Percentiles rank a stretch among this genome's conserved stretches.
Conservation (phyloP, 441 rosid species). For the Pelargonium citronellum region DNA sequence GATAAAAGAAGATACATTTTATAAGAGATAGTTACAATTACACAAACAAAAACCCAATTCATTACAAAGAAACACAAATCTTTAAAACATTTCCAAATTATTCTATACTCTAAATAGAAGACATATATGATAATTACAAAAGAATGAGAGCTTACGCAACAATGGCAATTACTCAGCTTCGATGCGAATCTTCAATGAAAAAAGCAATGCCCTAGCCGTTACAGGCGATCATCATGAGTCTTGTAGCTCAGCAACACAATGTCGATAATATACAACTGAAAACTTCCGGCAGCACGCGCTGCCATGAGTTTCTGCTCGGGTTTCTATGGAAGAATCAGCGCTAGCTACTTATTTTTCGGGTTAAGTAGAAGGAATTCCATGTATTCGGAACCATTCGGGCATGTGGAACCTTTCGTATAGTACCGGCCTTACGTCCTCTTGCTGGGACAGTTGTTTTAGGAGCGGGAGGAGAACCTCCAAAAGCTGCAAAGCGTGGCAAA, state of each 20-base stretch:
- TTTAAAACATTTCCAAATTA: not conserved
- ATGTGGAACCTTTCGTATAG: slow-evolving; percentile 39
- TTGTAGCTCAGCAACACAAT: not conserved
- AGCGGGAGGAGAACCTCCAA: slow-evolving; percentile 46
- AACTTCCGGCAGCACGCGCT: no score
- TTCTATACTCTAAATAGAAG: not conserved
- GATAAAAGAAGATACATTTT: no score
- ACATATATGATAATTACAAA: slow-evolving; percentile 7
- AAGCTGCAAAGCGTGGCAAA: slow-evolving; percentile 26
- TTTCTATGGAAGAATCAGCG: no score
- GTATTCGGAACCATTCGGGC: slow-evolving; percentile 54
- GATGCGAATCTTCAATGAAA: not conserved
- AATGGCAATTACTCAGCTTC: not conserved
- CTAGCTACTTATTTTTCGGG: not conserved
- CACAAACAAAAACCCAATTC: no score
- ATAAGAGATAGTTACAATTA: no score
- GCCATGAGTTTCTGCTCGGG: no score
- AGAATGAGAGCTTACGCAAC: slow-evolving; percentile 9
- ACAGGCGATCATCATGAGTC: not conserved
- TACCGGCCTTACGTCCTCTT: slow-evolving; percentile 41
- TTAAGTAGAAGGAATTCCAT: slow-evolving; percentile 32
- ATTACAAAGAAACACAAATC: not conserved
- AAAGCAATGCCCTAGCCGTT: not conserved
- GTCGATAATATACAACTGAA: slow-evolving; percentile 1
- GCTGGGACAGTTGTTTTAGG: slow-evolving; percentile 37